Evolutionary conservation across 148 eudicot species (phyloP).

Genomic region (Suaeda aralocaspica): DNA sequence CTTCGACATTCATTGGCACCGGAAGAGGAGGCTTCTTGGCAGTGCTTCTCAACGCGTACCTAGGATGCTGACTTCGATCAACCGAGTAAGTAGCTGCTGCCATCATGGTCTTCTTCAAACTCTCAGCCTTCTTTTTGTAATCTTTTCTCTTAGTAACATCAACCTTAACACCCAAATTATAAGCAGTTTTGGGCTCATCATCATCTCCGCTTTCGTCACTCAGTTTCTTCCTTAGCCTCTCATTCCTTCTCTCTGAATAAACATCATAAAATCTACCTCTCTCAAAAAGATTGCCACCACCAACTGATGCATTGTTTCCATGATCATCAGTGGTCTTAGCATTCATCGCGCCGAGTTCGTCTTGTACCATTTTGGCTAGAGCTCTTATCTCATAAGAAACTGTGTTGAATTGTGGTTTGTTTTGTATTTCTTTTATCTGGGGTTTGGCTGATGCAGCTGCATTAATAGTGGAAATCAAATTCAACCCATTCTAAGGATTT

Average conservation of each 20-base stretch:
- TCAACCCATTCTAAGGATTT: not conserved
- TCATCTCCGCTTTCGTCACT: constrained; percentile 32
- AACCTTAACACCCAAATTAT: constrained; percentile 49
- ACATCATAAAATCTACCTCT: constrained; percentile 74
- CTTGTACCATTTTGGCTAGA: constrained; percentile 51
- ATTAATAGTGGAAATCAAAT: not conserved
- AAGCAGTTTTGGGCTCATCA: constrained; percentile 25
- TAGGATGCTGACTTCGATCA: constrained; percentile 47
- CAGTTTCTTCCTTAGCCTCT: constrained; percentile 70
- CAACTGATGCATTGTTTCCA: not conserved
- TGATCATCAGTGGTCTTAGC: constrained; percentile 6
- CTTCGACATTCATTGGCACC: constrained; percentile 48
- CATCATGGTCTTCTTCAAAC: constrained; percentile 34
- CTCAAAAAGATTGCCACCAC: constrained; percentile 30
- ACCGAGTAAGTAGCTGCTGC: constrained; percentile 34
- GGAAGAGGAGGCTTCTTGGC: constrained; percentile 75
- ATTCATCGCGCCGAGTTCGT: constrained; percentile 30
- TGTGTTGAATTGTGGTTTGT: constrained; percentile 43
- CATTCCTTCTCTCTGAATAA: constrained; percentile 76
- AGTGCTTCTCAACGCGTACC: constrained; percentile 72
- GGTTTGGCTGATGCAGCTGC: constrained; percentile 34
- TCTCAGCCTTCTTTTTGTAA: constrained; percentile 42
- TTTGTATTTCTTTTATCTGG: constrained; percentile 37
- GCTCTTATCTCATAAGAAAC: constrained; percentile 55
- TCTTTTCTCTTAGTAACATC: constrained; percentile 54